Conservation (phyloP, 2,329 filamentous ascomycete species). For the Parastagonospora avenae region DNA sequence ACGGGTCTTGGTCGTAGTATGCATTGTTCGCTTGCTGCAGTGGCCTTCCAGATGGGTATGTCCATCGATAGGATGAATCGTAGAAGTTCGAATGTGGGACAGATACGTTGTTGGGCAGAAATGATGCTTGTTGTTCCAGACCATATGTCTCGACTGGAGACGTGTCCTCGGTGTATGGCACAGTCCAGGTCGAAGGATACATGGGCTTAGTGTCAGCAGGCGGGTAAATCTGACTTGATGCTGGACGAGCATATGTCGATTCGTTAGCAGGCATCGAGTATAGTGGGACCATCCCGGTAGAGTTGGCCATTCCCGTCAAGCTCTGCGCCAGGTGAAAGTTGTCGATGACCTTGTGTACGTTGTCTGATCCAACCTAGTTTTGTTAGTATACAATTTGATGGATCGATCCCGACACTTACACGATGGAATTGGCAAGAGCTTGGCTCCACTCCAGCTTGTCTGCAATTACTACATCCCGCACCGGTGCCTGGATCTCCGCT, state of each 20-base stretch:
- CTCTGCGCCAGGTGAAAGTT: conserved; percentile 20
- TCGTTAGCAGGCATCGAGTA: conserved; percentile 17
- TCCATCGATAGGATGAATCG: conserved; percentile 26
- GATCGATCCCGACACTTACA: conserved; percentile 53
- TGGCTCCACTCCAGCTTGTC: conserved; percentile 68
- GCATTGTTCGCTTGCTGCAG: conserved; percentile 8
- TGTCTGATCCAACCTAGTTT: conserved; percentile 39
- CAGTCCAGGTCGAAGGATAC: conserved; percentile 28
- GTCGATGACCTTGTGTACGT: conserved; percentile 30
- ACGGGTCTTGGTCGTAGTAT: conserved; percentile 31
- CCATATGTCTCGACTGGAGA: conserved; percentile 36
- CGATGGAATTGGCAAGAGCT: conserved; percentile 76
- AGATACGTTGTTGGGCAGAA: conserved; percentile 21
- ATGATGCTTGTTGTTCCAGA: conserved; percentile 25
- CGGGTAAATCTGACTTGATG: conserved; percentile 19
- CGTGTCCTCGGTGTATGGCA: conserved; percentile 32
- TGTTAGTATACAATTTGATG: conserved; percentile 11
- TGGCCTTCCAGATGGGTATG: conserved; percentile 13
- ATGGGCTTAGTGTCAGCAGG: conserved; percentile 26
- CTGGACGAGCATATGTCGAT: conserved; percentile 18
- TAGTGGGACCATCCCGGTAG: conserved; percentile 27
- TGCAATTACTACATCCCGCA: conserved; percentile 83
- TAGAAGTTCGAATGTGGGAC: conserved; percentile 18
- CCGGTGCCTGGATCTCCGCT: conserved; percentile 81
- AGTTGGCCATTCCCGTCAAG: conserved; percentile 20